Base-by-base conservation (phyloP, 2,329 filamentous ascomycete species). In the Knufia fluminis region DNA sequence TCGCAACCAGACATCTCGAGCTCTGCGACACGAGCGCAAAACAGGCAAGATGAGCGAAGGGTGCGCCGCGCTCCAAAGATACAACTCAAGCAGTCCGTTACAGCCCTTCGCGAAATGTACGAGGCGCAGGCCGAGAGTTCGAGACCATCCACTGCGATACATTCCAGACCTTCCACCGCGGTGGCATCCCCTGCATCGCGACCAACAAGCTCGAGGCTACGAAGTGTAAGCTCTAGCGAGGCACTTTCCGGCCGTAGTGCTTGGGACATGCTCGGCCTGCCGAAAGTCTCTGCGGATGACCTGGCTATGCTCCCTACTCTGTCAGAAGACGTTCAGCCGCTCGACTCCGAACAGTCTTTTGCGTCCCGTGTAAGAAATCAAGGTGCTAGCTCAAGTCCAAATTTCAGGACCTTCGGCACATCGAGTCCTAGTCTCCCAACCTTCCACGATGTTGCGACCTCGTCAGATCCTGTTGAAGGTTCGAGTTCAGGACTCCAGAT, bases 391-490 rank as follows among this genome's bases (percentile, higher is more conserved):
- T 56, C 55, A 31, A 59, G 55, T 44, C 55, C 57, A 10, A 57
- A 59, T 44, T 59, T 52, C 48, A 32, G 39, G 33, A 24, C 31
- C 17, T 43, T 42, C 17, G 46, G 31, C 10, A 28, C 20, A 4
- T 53, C 51, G 19, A 53, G 51, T 50, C 38, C 35, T 49, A 47
- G 24, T 48, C 43, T 47, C 48, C 51, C 20, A 44, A 50, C 19
- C 46, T 46, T 31, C 51, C 46, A 36, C 2, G 46, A 49, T 35
- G 24, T 33, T 2, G 33, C 59, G 62, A 49, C 58, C 59, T 3
- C 52, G 64, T 47, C 66, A 62, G 64, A 68, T 17, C 47, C 60
- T 2, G 62, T 62, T 2, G 64, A 66, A 43, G 53, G 59, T 19
- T 64, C 58, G 6, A 49, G 33, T 36, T 61, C 52, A n/a, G 24